phyloP scores from a whole-genome alignment of 805 yeast genomes.

The Spathaspora passalidarum region DNA sequence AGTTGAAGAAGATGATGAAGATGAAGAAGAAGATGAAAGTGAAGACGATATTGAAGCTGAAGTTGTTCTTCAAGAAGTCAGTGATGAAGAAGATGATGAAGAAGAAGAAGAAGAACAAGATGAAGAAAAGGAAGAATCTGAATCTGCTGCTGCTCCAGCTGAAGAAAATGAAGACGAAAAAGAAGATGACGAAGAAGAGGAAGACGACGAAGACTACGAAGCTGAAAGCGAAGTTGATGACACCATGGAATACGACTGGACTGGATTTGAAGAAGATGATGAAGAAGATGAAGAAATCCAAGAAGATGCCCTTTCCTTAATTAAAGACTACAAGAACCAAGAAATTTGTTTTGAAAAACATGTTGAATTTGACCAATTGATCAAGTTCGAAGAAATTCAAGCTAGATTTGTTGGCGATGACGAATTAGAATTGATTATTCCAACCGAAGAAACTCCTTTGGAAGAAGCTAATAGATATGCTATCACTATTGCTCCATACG shows the following conservation, averaged over 20 bases:
- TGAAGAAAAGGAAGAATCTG: slow-evolving; percentile 10
- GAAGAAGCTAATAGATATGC: slow-evolving; percentile 7
- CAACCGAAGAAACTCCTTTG: slow-evolving; percentile 28
- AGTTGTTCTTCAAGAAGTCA: slow-evolving; percentile 7
- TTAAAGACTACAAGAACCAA: slow-evolving; percentile 35
- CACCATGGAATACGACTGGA: slow-evolving; percentile 8
- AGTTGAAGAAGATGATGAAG: slow-evolving; percentile 16
- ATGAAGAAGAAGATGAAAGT: slow-evolving; percentile 14
- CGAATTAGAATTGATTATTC: slow-evolving; percentile 42
- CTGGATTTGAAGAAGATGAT: slow-evolving; percentile 12
- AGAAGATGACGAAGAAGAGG: slow-evolving; percentile 11
- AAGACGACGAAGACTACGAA: slow-evolving; percentile 12
- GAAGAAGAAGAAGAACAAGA: slow-evolving; percentile 10
- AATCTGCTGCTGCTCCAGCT: slow-evolving; percentile 4
- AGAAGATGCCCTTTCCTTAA: slow-evolving; percentile 38
- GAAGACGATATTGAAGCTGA: slow-evolving; percentile 9
- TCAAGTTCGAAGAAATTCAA: slow-evolving; percentile 34
- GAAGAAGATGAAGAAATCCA: slow-evolving; percentile 34
- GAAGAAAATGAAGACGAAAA: slow-evolving; percentile 12
- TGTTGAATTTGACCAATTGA: slow-evolving; percentile 38
- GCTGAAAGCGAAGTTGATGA: slow-evolving; percentile 9
- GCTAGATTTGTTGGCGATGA: slow-evolving; percentile 36
- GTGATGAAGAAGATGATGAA: slow-evolving; percentile 6
- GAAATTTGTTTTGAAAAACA: slow-evolving; percentile 43
- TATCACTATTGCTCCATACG: slow-evolving; percentile 10